These are phyloP conservation scores for Juglanconis oblonga DNA, from an alignment of 2,329 filamentous ascomycete species.

Conservation along the genomic window DNA sequence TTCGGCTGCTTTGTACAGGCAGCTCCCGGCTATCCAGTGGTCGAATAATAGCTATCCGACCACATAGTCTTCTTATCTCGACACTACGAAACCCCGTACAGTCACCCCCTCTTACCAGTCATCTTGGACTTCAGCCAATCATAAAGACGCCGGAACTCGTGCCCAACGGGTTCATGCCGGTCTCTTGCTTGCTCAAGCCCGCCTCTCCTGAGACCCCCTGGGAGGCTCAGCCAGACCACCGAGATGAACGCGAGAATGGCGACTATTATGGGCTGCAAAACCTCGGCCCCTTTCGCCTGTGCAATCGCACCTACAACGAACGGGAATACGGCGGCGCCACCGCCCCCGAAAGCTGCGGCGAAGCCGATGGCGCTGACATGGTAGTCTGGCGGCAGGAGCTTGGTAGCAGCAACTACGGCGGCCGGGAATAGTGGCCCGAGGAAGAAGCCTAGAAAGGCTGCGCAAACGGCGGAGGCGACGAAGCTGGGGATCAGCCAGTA, in stretches of 20 bases:
- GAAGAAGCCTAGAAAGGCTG: constrained; percentile 73
- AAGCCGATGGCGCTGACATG: constrained; percentile 83
- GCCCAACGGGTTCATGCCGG: neutral
- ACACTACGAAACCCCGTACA: neutral
- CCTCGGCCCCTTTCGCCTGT: constrained; percentile 51
- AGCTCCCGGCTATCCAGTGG: no score
- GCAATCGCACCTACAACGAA: constrained; percentile 69
- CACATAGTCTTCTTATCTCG: neutral
- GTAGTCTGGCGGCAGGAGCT: constrained; percentile 67
- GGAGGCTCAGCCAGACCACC: constrained; percentile 36
- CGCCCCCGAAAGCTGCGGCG: constrained; percentile 72
- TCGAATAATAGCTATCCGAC: no score
- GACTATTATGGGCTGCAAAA: constrained; percentile 55
- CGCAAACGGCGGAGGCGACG: constrained; percentile 68
- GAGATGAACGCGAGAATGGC: constrained; percentile 44
- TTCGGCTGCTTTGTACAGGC: no score
- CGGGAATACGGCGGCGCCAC: constrained; percentile 65
- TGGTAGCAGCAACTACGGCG: constrained; percentile 69
- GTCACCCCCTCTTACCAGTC: neutral
- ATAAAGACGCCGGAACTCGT: neutral
- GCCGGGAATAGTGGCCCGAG: constrained; percentile 77
- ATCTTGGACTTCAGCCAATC: neutral
- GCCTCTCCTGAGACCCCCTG: neutral
- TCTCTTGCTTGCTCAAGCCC: constrained; percentile 4
- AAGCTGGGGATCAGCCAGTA: constrained; percentile 83